Evolutionary conservation across 2,329 filamentous ascomycete genomes (phyloP), one percentile per base, ranked within the genome.

Genomic region (Trichoderma sp.): DNA sequence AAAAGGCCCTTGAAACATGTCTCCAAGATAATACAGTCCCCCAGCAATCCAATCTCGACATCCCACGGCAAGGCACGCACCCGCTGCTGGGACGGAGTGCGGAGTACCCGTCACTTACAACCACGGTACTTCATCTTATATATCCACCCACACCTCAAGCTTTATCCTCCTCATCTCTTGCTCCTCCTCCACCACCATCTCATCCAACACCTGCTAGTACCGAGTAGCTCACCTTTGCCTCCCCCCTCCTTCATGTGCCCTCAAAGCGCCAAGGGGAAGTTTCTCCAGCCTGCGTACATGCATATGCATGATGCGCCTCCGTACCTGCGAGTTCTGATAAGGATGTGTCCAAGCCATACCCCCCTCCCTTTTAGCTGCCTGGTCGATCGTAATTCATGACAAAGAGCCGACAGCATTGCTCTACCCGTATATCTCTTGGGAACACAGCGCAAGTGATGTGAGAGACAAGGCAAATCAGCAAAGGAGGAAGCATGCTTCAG

Each of bases 241-340:
- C 42, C 56, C 57, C 27, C 39, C 42, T 56, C 34, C 42, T 54
- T 54, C 35, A 64, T 56, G 25, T 17, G 32, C 60, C 63, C 27
- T 34, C 52, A 34, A 42, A 65, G 63, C 63, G 63, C 63, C 63
- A 65, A 65, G 63, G 63, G 63, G 63, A 65, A 65, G 63, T 65
- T 65, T 57, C 52, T 65, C 63, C 52, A 65, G 50, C 63, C 61
- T 65, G 61, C 52, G 54, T 57, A 64, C 60, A 53, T 53, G 22
- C 34, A 54, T 64, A 56, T 64, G 61, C 61, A 56, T 64, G 63
- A 65, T 57, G 63, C 63, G 52, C 52, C 63, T 65, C 63, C 37
- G 52, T 57, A 34, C 52, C 63, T 48, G 63, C 63, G 27, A 65
- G 63, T 45, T 45, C 52, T 65, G 52, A 56, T 65, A 35, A 56